These are phyloP conservation scores for Fusarium coicis DNA, from an alignment of 2,329 filamentous ascomycete species.

Conservation along the genomic window DNA sequence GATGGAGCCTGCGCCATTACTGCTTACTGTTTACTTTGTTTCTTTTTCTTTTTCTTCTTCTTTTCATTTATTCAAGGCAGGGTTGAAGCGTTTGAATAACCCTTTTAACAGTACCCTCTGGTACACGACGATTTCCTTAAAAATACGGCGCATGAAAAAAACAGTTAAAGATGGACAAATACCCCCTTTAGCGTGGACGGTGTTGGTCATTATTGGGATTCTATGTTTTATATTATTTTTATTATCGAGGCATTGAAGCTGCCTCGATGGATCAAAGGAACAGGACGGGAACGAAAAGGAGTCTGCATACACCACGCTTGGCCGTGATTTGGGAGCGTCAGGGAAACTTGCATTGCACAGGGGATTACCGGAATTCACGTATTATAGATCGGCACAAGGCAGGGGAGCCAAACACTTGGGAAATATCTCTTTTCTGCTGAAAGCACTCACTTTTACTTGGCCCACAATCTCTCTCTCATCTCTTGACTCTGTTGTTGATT, in stretches of 20 bases:
- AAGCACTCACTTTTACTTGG: conserved; percentile 31
- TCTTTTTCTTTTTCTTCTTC: conserved; percentile 8
- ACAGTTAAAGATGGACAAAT: conserved; percentile 47
- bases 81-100: conserved; percentile 39
- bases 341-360: conserved; percentile 41
- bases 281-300: conserved; percentile 41
- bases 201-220: conserved; percentile 42
- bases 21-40: conserved; percentile 6
- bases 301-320: conserved; percentile 44
- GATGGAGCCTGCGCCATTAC: conserved; percentile 12
- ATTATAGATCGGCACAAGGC: conserved; percentile 45
- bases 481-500: conserved; percentile 18
- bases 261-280: conserved; percentile 29
- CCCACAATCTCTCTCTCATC: conserved; percentile 7
- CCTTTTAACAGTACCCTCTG: conserved; percentile 32
- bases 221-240: conserved; percentile 29
- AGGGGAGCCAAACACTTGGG: conserved; percentile 42
- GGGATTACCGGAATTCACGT: conserved; percentile 38
- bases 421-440: conserved; percentile 34
- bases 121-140: conserved; percentile 38
- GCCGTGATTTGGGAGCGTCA: conserved; percentile 39
- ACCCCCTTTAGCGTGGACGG: conserved; percentile 45
- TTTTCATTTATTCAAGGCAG: conserved; percentile 13
- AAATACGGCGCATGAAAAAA: conserved; percentile 47
- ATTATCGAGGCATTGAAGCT: conserved; percentile 17